Percentiles rank a stretch among this genome's conserved stretches.
phyloP scores from a whole-genome alignment of 768 basidiomycete species.

The Kwoniella sp. region DNA sequence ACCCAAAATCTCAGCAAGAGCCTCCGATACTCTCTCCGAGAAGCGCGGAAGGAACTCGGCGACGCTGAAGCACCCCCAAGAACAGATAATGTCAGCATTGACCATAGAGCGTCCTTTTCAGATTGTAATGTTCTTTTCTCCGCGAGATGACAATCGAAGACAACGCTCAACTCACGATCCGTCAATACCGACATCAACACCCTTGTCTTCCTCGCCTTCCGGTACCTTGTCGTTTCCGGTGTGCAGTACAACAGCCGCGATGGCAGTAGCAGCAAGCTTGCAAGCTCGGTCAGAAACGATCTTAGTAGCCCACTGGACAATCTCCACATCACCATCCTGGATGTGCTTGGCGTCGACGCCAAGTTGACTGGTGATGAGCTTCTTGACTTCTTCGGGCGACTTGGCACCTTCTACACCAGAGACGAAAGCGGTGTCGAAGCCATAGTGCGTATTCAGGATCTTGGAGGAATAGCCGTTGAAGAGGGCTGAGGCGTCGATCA shows the following conservation, averaged over 20 bases:
- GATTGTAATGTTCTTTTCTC: no score
- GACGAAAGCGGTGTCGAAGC: conserved; percentile 90
- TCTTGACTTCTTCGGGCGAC: conserved; percentile 60
- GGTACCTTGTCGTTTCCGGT: conserved; percentile 68
- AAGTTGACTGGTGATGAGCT: conserved; percentile 67
- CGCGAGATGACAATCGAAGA: no score
- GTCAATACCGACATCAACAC: conserved; percentile 82
- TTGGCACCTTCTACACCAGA: conserved; percentile 73
- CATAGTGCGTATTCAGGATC: conserved; percentile 83
- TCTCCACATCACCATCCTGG: conserved; percentile 61
- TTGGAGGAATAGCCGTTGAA: conserved; percentile 77
- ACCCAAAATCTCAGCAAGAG: conserved; percentile 75
- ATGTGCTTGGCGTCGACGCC: conserved; percentile 64
- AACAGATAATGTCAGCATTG: no score
- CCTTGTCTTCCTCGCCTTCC: conserved; percentile 60
- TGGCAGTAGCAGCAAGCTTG: conserved; percentile 77
- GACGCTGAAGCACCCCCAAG: conserved; percentile 62
- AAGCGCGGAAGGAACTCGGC: conserved; percentile 91
- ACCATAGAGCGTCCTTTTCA: no score
- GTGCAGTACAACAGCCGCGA: conserved; percentile 82
- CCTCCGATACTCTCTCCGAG: conserved; percentile 70
- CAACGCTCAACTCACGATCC: conserved; percentile 73
- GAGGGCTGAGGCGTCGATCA: conserved; percentile 65
- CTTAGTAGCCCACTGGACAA: conserved; percentile 77
- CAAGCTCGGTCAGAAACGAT: conserved; percentile 82